These are phyloP conservation scores for Colletotrichum magnum DNA, from an alignment of 2,329 filamentous ascomycete species.

Conservation along the genomic window DNA sequence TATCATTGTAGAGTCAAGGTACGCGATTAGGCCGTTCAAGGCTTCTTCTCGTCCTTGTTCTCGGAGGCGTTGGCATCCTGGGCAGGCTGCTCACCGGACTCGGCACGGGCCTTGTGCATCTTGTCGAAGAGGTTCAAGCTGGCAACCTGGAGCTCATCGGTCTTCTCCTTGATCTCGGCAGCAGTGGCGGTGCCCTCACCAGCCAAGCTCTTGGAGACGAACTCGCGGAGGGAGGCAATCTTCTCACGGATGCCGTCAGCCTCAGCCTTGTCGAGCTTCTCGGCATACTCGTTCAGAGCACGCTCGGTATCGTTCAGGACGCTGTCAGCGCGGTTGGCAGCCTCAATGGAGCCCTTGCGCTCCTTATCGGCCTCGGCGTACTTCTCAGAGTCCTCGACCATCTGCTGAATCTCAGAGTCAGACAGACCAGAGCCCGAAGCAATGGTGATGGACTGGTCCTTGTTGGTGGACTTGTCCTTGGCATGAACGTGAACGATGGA, in stretches of 20 bases:
- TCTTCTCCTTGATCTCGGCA: slow-evolving; percentile 98
- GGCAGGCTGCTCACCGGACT: slow-evolving; percentile 71
- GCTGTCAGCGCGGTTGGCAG: slow-evolving; percentile 96
- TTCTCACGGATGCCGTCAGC: slow-evolving; percentile 94
- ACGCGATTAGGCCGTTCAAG: slow-evolving; percentile 60
- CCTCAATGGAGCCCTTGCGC: slow-evolving; percentile 94
- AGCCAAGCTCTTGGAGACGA: slow-evolving; percentile 93
- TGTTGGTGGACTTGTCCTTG: slow-evolving; percentile 99
- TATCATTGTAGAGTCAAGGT: slow-evolving; percentile 41
- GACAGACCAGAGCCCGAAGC: slow-evolving; percentile 97
- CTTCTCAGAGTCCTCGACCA: slow-evolving; percentile 98
- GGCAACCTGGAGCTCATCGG: slow-evolving; percentile 95
- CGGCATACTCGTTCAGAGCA: slow-evolving; percentile 95
- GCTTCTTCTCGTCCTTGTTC: slow-evolving; percentile 83
- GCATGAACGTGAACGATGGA: slow-evolving; percentile 98
- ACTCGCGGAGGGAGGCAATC: slow-evolving; percentile 87
- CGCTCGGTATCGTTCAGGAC: slow-evolving; percentile 98
- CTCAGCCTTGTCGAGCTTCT: slow-evolving; percentile 97
- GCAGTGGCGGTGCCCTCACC: slow-evolving; percentile 90
- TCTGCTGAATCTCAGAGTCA: slow-evolving; percentile 93
- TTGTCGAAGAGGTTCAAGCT: slow-evolving; percentile 98
- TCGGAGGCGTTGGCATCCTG: slow-evolving; percentile 69
- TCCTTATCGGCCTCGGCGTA: slow-evolving; percentile 96
- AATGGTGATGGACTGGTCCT: slow-evolving; percentile 99
- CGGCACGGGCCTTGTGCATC: slow-evolving; percentile 96